Base-by-base conservation (phyloP, 2,329 filamentous ascomycete species). In the Pseudopyrenochaeta lycopersici region DNA sequence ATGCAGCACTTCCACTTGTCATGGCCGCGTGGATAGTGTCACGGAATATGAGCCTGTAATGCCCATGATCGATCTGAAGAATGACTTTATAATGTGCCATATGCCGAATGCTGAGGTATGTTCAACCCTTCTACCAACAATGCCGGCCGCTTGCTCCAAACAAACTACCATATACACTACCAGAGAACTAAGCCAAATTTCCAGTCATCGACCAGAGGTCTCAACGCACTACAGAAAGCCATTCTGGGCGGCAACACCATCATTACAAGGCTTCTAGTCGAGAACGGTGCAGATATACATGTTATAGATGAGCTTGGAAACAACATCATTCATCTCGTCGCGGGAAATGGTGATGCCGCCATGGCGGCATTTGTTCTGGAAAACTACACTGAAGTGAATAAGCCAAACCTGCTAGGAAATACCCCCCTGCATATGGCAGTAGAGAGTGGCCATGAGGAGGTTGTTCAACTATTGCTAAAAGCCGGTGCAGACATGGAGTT, bases 381-480 rank as follows among this genome's bases (percentile, higher is more conserved):
- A 20, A 42, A 31, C 12, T 31, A 12, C 12, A 7, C 29, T 5
- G 42, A 52, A 21, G 44, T 52, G 17, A 52, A 52, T 38, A 44
- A 20, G 7, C 31, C 31, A 30, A 52, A 52, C 35, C 27, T 42
- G n/a, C 27, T n/a, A 38, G 49, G 49, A 15, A 17, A 52, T 17
- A 52, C 49, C 10, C 36, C 49, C 6, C 42, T 52, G n/a, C 49
- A 52, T 48, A 43, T 52, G 31, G 49, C 49, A n/a, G 38, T 52
- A 47, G 49, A 52, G 35, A 27, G 42, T 42, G 38, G 43, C 20
- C 21, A 21, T 17, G 33, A 30, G 43, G 49, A 52, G 14, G 32
- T 52, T 29, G 43, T 47, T 4, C 20, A 45, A 7, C 46, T 52
- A 27, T 33, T 52, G 7, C 27, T 52, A 27, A 52, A 36, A 36